phyloP scores from a whole-genome alignment of 2,329 filamentous ascomycete species.

The Cladophialophora carrionii region DNA sequence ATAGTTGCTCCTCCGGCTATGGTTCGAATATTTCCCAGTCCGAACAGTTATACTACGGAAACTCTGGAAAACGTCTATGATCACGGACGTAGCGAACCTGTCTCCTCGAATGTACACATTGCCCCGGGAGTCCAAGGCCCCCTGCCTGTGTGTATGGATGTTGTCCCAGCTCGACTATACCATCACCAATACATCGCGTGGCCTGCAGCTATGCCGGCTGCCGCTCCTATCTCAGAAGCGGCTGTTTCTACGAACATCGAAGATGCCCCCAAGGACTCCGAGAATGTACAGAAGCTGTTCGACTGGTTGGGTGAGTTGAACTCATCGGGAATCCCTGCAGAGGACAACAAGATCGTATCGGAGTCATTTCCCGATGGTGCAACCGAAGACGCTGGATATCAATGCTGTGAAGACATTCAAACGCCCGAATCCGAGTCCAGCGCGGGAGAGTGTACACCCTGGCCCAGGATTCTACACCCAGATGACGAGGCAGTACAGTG shows the following conservation, averaged over 20 bases:
- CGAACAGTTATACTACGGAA: background rate
- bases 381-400: background rate
- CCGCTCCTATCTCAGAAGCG: background rate
- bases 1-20: background rate
- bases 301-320: constrained; percentile 3
- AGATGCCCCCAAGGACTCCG: background rate
- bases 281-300: background rate
- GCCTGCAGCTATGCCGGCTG: background rate
- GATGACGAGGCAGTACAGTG: background rate
- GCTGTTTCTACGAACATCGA: background rate
- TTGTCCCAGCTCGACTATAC: constrained; percentile 10
- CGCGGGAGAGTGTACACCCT: background rate
- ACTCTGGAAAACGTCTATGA: background rate
- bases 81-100: background rate
- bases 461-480: background rate
- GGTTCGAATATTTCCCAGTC: background rate
- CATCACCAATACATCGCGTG: constrained; percentile 8
- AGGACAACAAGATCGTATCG: background rate
- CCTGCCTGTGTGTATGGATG: background rate
- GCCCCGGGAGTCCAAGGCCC: background rate
- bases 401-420: background rate
- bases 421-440: background rate
- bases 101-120: background rate
- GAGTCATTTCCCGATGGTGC: background rate
- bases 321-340: background rate